A percentile compares a stretch with the other conserved stretches of the same genome.
Evolutionary conservation across 371 early-diverging fungal genomes (phyloP).

Genomic region (Mucor lusitanicus): DNA sequence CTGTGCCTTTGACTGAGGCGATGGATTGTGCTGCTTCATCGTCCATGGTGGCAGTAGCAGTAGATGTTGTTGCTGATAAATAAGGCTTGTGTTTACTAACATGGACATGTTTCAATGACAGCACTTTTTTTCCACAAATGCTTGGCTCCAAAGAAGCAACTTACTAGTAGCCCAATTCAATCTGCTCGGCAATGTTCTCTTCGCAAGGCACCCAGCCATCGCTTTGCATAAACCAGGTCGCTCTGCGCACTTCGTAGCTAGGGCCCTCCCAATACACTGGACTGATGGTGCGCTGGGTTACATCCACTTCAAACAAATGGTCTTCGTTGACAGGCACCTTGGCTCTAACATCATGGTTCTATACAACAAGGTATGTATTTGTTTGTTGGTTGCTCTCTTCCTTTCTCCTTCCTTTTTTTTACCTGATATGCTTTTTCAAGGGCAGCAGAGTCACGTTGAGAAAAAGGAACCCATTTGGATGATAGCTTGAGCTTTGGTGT

Average conservation of each 20-base stretch:
- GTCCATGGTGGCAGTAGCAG: background rate
- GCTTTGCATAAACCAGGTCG: constrained; percentile 78
- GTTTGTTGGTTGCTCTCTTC: background rate
- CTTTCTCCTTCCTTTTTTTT: background rate
- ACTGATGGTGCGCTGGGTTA: constrained; percentile 65
- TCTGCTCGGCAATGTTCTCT: constrained; percentile 73
- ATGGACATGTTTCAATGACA: background rate
- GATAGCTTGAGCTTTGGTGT: constrained; percentile 31
- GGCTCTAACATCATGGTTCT: constrained; percentile 38
- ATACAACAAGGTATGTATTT: background rate
- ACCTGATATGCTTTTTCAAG: constrained; percentile 60
- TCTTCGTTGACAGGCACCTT: constrained; percentile 72
- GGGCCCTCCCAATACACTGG: constrained; percentile 88
- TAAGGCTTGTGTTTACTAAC: constrained; percentile 64
- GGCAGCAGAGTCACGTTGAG: constrained; percentile 58
- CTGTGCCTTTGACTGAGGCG: background rate
- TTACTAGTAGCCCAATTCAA: constrained; percentile 82
- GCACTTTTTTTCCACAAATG: background rate
- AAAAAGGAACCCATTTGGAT: constrained; percentile 62
- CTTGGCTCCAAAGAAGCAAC: background rate
- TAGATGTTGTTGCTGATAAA: constrained; percentile 16
- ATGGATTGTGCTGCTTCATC: background rate
- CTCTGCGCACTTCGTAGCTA: constrained; percentile 77
- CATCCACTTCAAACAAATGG: constrained; percentile 77
- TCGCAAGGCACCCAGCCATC: constrained; percentile 80